Evolutionary conservation across 495 filamentous ascomycete species (phyloP).

Genomic region (Penicillium paradoxum): DNA sequence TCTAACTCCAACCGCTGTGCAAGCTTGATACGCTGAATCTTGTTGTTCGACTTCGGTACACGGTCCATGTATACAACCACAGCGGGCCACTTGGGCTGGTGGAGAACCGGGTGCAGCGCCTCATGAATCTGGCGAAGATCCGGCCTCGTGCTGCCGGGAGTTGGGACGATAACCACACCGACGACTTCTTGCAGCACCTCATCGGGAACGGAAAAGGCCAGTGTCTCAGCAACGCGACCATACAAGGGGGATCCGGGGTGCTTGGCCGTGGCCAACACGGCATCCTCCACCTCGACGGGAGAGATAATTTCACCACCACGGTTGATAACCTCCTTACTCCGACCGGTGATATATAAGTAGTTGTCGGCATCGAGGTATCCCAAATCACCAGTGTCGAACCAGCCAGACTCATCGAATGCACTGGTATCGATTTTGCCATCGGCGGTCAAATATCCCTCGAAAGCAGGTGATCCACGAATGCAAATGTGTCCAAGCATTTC

Average conservation of each 20-base stretch:
- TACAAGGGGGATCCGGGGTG: constrained; percentile 25
- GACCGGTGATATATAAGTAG: constrained; percentile 63
- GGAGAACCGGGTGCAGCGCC: constrained; percentile 26
- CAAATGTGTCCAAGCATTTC: constrained; percentile 34
- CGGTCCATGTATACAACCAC: constrained; percentile 41
- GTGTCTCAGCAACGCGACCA: constrained; percentile 30
- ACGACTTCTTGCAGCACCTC: constrained; percentile 44
- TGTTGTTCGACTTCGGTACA: constrained; percentile 41
- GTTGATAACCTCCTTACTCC: constrained; percentile 75
- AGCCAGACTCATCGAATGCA: constrained; percentile 36
- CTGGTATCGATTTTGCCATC: constrained; percentile 27
- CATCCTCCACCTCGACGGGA: constrained; percentile 77
- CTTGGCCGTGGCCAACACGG: constrained; percentile 48
- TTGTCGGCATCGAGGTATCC: constrained; percentile 51
- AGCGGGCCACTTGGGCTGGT: constrained; percentile 39
- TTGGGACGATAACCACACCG: constrained; percentile 35
- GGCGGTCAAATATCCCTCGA: constrained; percentile 38
- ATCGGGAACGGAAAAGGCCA: constrained; percentile 40
- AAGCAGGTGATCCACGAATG: constrained; percentile 41
- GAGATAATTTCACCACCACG: constrained; percentile 76
- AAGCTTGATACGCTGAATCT: constrained; percentile 40
- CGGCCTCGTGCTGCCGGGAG: constrained; percentile 21
- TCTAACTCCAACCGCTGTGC: constrained; percentile 29
- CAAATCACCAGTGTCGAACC: constrained; percentile 47
- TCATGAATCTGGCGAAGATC: constrained; percentile 35